Base-by-base conservation (phyloP, 768 basidiomycete species). In the Tricholoma furcatifolium region DNA sequence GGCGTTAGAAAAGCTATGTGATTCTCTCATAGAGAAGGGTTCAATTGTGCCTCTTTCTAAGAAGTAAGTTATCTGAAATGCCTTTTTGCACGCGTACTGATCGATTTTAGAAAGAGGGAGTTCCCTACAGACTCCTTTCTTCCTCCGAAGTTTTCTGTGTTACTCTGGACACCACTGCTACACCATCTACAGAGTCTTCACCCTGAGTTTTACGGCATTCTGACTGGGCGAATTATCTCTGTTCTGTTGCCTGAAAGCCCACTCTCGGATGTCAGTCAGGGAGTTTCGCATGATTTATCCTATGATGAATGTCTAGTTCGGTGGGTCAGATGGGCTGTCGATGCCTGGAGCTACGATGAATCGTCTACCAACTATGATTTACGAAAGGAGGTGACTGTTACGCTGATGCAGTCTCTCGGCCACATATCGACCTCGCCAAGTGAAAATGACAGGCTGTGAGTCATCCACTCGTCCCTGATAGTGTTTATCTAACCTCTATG, bases 1-100 rank as follows among this genome's bases (percentile, higher is more conserved):
- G 80, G 87, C 87, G 6, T 62, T 91, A 39, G 87, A 90, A 48
- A 68, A 70, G 32, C 67, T 98, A 2, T 85, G 83, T 50, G 82
- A 86, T 43, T 78, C 69, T 0, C 70, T 98, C 11, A 59, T 90
- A 44, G 84, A 83, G 51, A 81, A 78, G 55, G 93, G 93, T 9
- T 81, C 75, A 9, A 71, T 98, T 7, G 86, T 98, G 3, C 94
- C 96, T 7, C 59, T 88, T 2, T 87, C 92, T 1, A 90, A 85
- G 71, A 93, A 85, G 96, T 95, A 57, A 57, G 80, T 17, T 43
- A 23, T 24, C 35, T 39, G 23, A 35, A 60, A 31, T 52, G 17
- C 10, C 38, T 11, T 66, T 35, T 65, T 81, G n/a, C 20, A 34
- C 73, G 81, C 7, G 40, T 76, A 74, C 77, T 15, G 76, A 63